These are phyloP conservation scores for Taphrina populina DNA, from an alignment of 1,139 yeast species.

Conservation along the genomic window DNA sequence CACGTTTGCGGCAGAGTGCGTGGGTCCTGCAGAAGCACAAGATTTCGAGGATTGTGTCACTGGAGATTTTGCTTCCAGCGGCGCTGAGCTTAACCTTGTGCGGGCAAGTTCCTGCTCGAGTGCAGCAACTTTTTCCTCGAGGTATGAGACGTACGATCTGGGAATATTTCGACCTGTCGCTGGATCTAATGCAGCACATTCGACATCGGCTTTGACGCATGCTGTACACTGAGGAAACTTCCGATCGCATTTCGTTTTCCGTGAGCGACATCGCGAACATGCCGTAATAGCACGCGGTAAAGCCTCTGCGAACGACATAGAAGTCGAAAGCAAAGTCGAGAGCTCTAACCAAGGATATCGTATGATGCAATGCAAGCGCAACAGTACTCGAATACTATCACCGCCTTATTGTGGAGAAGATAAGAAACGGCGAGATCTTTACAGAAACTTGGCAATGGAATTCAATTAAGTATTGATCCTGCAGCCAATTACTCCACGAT, in stretches of 20 bases:
- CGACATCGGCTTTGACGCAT: constrained; percentile 34
- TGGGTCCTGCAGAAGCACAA: constrained; percentile 44
- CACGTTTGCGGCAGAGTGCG: constrained; percentile 59
- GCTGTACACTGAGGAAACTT: constrained; percentile 66
- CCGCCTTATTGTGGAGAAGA: too few relatives aligned
- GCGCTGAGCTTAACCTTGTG: constrained; percentile 46
- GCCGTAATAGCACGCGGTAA: constrained; percentile 48
- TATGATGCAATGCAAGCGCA: too few relatives aligned
- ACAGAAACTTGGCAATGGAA: too few relatives aligned
- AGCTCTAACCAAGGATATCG: too few relatives aligned
- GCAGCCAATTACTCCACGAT: too few relatives aligned
- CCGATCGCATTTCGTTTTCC: constrained; percentile 82
- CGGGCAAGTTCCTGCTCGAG: constrained; percentile 55
- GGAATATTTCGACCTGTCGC: constrained; percentile 86
- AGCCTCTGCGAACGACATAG: constrained; percentile 8
- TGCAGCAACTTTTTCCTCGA: constrained; percentile 63
- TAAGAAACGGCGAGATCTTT: too few relatives aligned
- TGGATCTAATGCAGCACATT: constrained; percentile 78
- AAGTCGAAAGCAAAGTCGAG: neutral
- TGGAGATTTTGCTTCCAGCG: constrained; percentile 20
- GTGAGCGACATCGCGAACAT: constrained; percentile 74
- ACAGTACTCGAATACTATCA: too few relatives aligned
- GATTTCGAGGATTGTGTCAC: constrained; percentile 41
- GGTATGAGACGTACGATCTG: constrained; percentile 65
- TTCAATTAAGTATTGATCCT: too few relatives aligned